Percentiles rank a stretch among this genome's conserved stretches.
Evolutionary conservation across 306 rosid species (phyloP).

Genomic region (Cicer cuneatum): DNA sequence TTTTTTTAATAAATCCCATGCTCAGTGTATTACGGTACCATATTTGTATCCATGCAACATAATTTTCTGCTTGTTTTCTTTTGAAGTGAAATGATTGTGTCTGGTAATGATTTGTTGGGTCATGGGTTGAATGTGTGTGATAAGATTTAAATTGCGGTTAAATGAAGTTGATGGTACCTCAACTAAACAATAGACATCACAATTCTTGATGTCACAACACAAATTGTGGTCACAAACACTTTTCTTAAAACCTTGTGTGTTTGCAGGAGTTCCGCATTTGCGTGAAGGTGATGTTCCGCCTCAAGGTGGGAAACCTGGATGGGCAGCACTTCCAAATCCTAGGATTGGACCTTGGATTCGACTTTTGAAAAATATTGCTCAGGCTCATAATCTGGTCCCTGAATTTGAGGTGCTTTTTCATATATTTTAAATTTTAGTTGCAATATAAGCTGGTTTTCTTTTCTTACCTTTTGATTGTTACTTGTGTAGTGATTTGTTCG

Average conservation of each 20-base stretch:
- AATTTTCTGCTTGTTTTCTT: not conserved
- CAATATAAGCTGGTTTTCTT: slow-evolving; percentile 3
- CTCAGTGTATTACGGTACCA: no score
- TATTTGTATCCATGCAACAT: no score
- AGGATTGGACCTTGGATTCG: slow-evolving; percentile 93
- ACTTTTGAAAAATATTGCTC: slow-evolving; percentile 68
- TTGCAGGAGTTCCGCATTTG: slow-evolving; percentile 89
- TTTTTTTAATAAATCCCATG: no score
- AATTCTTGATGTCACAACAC: not conserved
- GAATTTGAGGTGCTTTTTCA: slow-evolving; percentile 81
- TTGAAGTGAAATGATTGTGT: slow-evolving; percentile 22
- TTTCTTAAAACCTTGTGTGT: not conserved
- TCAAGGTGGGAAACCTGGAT: slow-evolving; percentile 93
- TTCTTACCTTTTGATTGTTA: slow-evolving; percentile 25
- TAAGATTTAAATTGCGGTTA: not conserved
- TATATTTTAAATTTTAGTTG: not conserved
- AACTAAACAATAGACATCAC: not conserved
- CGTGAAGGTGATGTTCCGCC: slow-evolving; percentile 84
- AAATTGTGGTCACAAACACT: not conserved
- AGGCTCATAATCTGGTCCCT: slow-evolving; percentile 73
- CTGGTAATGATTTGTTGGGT: slow-evolving; percentile 11
- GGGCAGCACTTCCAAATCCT: slow-evolving; percentile 87
- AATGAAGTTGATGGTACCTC: not conserved
- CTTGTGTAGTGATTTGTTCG: not conserved
- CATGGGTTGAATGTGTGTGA: not conserved